Evolutionary conservation across 371 early-diverging fungal species (phyloP), one percentile per base, ranked within the genome.

Genomic region (Mortierella sp.): DNA sequence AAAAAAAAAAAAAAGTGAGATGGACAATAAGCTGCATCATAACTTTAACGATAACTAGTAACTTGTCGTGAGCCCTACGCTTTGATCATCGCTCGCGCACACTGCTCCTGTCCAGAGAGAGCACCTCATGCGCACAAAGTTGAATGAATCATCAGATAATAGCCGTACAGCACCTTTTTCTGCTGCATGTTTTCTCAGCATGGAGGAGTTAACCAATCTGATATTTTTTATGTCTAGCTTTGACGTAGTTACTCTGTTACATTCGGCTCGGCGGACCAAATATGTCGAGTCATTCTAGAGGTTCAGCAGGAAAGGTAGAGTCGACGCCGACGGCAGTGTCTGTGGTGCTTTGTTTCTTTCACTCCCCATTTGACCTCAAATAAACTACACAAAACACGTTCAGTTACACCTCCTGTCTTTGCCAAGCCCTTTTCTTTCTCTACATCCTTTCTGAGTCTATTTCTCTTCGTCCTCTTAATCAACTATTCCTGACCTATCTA

Each of bases 311-410:
- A n/a, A n/a, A n/a, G n/a, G n/a, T n/a, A 2, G 57, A 57, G 57
- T 5, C 12, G 18, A 1, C n/a, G 12, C 29, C 6, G 29, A 57
- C 57, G 18, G 23, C 28, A 30, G 57, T n/a, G 57, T 57, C 37
- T 30, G 29, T 57, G 57, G 29, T n/a, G 57, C 11, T 57, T 60
- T 21, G n/a, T n/a, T n/a, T n/a, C n/a, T n/a, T n/a, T n/a, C n/a
- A n/a, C n/a, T n/a, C n/a, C n/a, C n/a, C n/a, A n/a, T n/a, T n/a
- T n/a, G n/a, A n/a, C n/a, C n/a, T n/a, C n/a, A n/a, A n/a, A n/a
- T n/a, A n/a, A n/a, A n/a, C n/a, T n/a, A n/a, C n/a, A n/a, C n/a
- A n/a, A n/a, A n/a, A n/a, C n/a, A n/a, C n/a, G n/a, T n/a, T n/a
- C n/a, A n/a, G n/a, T n/a, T n/a, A n/a, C n/a, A n/a, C n/a, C n/a